Base-by-base conservation (phyloP, 2,329 filamentous ascomycete species). In the Alternaria brassicicola region DNA sequence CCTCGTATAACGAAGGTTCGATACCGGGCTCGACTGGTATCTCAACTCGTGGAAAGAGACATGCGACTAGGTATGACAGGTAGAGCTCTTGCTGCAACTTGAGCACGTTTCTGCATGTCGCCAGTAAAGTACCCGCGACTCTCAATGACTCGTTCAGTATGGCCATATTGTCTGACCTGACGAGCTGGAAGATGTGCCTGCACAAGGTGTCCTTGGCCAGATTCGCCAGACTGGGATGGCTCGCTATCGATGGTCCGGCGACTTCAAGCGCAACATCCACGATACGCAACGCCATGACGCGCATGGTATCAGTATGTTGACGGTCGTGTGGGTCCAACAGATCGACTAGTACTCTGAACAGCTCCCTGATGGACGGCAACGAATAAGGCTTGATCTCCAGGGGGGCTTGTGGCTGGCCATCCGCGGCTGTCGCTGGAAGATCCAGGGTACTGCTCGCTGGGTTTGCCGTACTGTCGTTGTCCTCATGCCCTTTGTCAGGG, bases 1-100 rank as follows among this genome's bases (percentile, higher is more conserved):
- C 95, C 65, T 94, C 88, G 76, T 99, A 99, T 5, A 99, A 82
- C 3, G 89, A 89, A 25, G 94, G 93, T 73, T 98, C 92, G 53
- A 99, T 98, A 13, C 91, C 91, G 6, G 90, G 84, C 72, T 99
- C 95, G 51, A 89, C 86, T 0, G 96, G 95, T 70, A 99, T 98
- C 55, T 96, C 93, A 28, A 98, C 89, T n/a, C 89, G 88, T 6
- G 94, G 93, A 76, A 98, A 94, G 47, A 99, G 83, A 76, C 95
- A 99, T 6, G 93, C 92, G 21, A 99, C 91, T 47, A 99, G 80
- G 72, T 99, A 99, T 1, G 93, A 96, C 33, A 99, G 80, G 73
- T 96, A 99, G 0, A 99, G 84, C 78, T 99, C 95, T 78, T 99
- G 95, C 74, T 99, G 95, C 39, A 99, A 83, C 80, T 98, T 98